These are phyloP conservation scores for Pouteria campechiana DNA, from an alignment of 179 eudicot species.

Conservation along the genomic window DNA sequence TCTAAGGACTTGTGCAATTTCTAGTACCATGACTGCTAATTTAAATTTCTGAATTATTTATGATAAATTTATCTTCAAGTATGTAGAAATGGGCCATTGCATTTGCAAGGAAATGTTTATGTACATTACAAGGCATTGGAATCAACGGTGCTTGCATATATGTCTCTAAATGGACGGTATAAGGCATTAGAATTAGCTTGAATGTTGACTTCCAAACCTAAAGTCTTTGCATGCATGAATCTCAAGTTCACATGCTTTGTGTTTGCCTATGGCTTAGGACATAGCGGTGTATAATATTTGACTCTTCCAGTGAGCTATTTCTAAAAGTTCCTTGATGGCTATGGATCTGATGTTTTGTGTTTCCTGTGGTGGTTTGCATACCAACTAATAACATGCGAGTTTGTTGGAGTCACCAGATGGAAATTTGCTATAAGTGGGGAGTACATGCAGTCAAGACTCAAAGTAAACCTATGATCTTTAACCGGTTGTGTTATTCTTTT, in stretches of 20 bases:
- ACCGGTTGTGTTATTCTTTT: too few species aligned
- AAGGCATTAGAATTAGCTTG: neutral
- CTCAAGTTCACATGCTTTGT: neutral
- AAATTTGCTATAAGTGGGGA: constrained; percentile 96
- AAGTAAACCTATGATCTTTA: too few species aligned
- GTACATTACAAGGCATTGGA: constrained; percentile 77
- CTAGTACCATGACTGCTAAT: too few species aligned
- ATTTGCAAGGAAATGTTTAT: constrained; percentile 92
- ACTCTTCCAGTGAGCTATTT: too few species aligned
- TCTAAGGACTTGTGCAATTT: too few species aligned
- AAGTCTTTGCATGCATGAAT: neutral
- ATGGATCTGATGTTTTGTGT: neutral
- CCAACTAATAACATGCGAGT: constrained; percentile 60
- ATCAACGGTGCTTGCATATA: constrained; percentile 69
- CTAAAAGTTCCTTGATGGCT: too few species aligned
- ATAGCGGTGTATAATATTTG: too few species aligned
- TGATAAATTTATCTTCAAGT: too few species aligned
- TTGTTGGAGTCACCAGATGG: constrained; percentile 72
- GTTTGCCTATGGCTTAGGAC: too few species aligned
- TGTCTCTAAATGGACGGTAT: constrained; percentile 74
- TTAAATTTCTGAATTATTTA: too few species aligned
- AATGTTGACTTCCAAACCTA: neutral
- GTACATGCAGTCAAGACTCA: constrained; percentile 77
- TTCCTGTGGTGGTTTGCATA: too few species aligned
- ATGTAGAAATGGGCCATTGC: constrained; percentile 78